phyloP scores from a whole-genome alignment of 1,284 basidiomycete genomes.

The Rhodotorula sp. region DNA sequence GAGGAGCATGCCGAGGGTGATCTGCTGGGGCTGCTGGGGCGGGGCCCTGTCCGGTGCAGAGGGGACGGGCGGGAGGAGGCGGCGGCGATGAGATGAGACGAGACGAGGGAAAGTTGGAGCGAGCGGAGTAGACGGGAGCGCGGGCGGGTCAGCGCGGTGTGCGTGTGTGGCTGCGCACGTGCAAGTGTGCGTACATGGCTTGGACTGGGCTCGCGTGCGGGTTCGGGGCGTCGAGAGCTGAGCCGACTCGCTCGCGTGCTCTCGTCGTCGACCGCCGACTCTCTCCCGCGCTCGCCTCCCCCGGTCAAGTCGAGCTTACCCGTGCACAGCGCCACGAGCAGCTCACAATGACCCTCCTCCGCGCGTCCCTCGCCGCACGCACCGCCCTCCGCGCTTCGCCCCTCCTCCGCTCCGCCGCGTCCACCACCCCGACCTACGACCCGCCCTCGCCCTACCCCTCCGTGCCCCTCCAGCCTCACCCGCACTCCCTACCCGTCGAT shows the following conservation, averaged over 20 bases:
- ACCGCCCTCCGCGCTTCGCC: slow-evolving; percentile 2
- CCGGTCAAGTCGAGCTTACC: not conserved
- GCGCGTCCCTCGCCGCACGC: slow-evolving; percentile 1
- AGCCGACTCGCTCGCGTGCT: not conserved
- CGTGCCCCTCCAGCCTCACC: slow-evolving; percentile 32
- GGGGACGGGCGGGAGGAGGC: no score
- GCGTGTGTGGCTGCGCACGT: not conserved
- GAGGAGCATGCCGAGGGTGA: slow-evolving; percentile 22
- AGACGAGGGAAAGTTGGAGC: no score
- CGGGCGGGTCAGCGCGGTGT: not conserved
- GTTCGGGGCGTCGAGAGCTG: not conserved
- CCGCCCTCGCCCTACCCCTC: slow-evolving; percentile 4
- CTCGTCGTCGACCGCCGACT: not conserved
- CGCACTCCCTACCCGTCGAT: slow-evolving; percentile 51
- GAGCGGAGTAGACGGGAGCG: not conserved
- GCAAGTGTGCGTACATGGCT: not conserved
- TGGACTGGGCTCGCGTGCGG: not conserved
- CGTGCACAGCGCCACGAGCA: not conserved
- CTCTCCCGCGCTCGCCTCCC: not conserved
- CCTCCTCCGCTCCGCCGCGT: not conserved
- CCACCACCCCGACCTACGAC: not conserved
- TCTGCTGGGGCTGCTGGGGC: slow-evolving; percentile 13
- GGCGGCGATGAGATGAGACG: not conserved
- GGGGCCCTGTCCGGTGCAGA: not conserved
- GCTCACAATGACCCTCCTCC: not conserved